These are phyloP conservation scores for Boechera divaricarpa DNA, from an alignment of 345 rosid genomes.

Conservation along the genomic window DNA sequence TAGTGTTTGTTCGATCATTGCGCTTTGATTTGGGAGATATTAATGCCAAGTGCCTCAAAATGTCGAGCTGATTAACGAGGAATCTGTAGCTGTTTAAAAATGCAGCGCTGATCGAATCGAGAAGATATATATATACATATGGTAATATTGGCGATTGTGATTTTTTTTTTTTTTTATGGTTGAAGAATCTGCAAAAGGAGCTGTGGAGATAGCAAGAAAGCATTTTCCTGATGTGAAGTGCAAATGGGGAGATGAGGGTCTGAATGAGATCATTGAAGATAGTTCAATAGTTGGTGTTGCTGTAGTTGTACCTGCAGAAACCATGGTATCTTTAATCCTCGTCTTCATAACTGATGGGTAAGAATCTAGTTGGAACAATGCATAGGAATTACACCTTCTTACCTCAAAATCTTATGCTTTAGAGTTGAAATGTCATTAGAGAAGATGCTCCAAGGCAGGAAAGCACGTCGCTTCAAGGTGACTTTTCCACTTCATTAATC, in stretches of 20 bases:
- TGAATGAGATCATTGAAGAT: constrained; percentile 69
- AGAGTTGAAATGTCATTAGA: constrained; percentile 87
- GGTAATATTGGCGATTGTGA: constrained; percentile 13
- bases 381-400: background rate
- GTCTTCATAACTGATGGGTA: background rate
- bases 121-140: background rate
- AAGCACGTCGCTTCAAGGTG: constrained; percentile 96
- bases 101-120: background rate
- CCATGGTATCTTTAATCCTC: constrained; percentile 57
- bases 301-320: constrained; percentile 93
- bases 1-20: constrained; percentile 9
- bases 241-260: constrained; percentile 89
- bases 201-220: constrained; percentile 75
- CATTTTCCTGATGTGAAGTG: constrained; percentile 78
- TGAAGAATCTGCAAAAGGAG: constrained; percentile 78
- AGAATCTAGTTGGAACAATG: background rate
- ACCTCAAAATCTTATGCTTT: constrained; percentile 29
- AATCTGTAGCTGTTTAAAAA: constrained; percentile 15
- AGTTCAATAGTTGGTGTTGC: constrained; percentile 75
- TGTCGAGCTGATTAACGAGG: background rate
- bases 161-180: constrained; percentile 1
- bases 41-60: background rate
- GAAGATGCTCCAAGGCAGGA: constrained; percentile 82
- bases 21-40: background rate
- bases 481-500: constrained; percentile 23